These are phyloP conservation scores for Inga oerstediana DNA, from an alignment of 306 rosid genomes.

Conservation along the genomic window DNA sequence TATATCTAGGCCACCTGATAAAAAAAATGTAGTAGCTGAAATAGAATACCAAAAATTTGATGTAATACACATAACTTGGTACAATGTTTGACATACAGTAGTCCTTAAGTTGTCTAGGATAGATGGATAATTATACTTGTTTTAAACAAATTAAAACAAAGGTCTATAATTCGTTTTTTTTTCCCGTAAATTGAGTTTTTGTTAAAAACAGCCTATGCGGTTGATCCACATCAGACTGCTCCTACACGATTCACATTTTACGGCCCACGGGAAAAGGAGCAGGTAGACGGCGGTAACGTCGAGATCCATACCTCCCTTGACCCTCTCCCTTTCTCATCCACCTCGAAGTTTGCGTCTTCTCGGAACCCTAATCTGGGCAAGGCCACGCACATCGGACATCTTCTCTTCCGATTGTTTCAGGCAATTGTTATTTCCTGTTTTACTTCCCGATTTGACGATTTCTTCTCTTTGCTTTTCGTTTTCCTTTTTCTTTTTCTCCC, in stretches of 20 bases:
- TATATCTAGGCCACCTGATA: too few relatives aligned
- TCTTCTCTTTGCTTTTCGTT: neutral
- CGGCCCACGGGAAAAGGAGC: slow-evolving; percentile 25
- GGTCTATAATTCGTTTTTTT: too few relatives aligned
- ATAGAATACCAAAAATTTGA: too few relatives aligned
- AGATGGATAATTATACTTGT: too few relatives aligned
- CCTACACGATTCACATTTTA: neutral
- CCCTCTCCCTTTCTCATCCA: neutral
- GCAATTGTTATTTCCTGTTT: slow-evolving; percentile 21
- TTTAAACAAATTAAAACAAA: too few relatives aligned
- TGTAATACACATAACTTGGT: too few relatives aligned
- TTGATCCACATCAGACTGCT: neutral
- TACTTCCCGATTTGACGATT: neutral
- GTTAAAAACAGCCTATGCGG: neutral
- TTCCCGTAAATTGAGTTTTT: neutral
- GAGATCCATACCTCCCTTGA: neutral
- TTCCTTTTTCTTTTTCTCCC: neutral
- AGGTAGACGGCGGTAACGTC: slow-evolving; percentile 22
- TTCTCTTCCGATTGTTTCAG: slow-evolving; percentile 30
- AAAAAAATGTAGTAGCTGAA: too few relatives aligned
- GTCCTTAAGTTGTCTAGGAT: too few relatives aligned
- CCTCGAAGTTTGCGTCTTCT: neutral
- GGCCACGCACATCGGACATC: neutral
- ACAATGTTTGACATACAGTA: too few relatives aligned
- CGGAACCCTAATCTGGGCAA: slow-evolving; percentile 49